Percentiles rank a stretch among this genome's conserved stretches.
Evolutionary conservation across 2,329 filamentous ascomycete species (phyloP).

Genomic region (Penicillium polonicum): DNA sequence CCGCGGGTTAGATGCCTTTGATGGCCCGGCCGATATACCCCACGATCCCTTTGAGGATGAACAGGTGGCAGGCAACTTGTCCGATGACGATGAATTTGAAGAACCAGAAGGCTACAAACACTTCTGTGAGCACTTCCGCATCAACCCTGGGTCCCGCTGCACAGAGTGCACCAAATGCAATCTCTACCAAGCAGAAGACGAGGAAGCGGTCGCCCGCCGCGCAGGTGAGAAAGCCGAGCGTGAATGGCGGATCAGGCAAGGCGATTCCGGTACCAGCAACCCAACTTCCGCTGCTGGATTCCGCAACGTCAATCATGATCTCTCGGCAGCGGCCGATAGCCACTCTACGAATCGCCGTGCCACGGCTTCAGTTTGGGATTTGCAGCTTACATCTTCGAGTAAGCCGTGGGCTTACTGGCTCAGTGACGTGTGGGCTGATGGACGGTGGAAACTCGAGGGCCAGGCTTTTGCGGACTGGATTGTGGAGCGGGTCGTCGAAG

Average conservation of each 20-base stretch:
- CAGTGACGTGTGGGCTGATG: slow-evolving; percentile 40
- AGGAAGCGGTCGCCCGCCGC: slow-evolving; percentile 65
- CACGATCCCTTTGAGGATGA: slow-evolving; percentile 12
- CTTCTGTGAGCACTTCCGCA: slow-evolving; percentile 94
- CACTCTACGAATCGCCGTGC: slow-evolving; percentile 16
- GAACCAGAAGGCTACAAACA: slow-evolving; percentile 78
- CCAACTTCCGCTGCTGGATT: slow-evolving; percentile 16
- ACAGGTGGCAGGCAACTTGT: slow-evolving; percentile 1
- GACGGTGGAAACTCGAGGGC: slow-evolving; percentile 43
- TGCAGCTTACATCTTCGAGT: slow-evolving; percentile 20
- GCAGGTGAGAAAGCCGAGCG: slow-evolving; percentile 71
- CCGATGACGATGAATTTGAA: slow-evolving; percentile 28
- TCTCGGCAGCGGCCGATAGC: slow-evolving; percentile 20
- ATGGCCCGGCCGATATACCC: slow-evolving; percentile 31
- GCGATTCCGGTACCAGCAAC: slow-evolving; percentile 27
- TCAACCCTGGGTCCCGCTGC: slow-evolving; percentile 73
- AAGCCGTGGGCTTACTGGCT: slow-evolving; percentile 37
- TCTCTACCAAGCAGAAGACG: slow-evolving; percentile 68
- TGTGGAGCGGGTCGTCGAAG: slow-evolving; percentile 42
- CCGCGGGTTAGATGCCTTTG: slow-evolving; percentile 44
- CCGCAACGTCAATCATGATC: slow-evolving; percentile 31
- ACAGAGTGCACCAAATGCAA: slow-evolving; percentile 78
- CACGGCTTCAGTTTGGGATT: slow-evolving; percentile 27
- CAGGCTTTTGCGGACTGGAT: slow-evolving; percentile 43
- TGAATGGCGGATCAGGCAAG: slow-evolving; percentile 67